Evolutionary conservation across 2,329 filamentous ascomycete genomes (phyloP), one percentile per base, ranked within the genome.

Genomic region (Aspergillus ochraceoroseus): DNA sequence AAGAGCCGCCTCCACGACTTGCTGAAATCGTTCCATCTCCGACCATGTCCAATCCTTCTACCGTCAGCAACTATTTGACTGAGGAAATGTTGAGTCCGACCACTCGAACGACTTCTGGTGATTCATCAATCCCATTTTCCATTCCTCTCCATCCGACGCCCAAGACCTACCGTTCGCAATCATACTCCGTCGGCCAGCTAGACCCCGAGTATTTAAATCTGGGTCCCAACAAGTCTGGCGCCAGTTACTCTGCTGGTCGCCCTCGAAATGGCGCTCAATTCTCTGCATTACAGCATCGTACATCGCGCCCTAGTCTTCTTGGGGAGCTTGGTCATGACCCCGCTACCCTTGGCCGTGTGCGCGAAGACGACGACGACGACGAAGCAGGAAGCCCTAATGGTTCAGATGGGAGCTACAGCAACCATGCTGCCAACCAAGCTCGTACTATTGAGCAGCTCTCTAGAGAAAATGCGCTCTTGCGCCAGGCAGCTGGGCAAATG

Each of bases 91-190:
- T 82, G 73, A 52, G 80, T 49, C 70, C 61, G 29, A 65, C 68
- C 8, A 59, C 66, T 42, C 62, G 64, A 44, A 61, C 68, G 37
- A 59, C 67, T 44, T 55, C 68, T 43, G 68, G 66, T 20, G 75
- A 90, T 48, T 65, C 71, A 6, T 59, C 70, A 5, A 85, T 94
- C 38, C 86, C 87, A 1, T 94, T 94, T 56, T 77, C 85, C 5
- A 94, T 94, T 51, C 88, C 88, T 3, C 73, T 94, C 13, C 86
- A 94, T 48, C 88, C 90, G 1, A 92, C 87, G 0, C 86, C 86
- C 1, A 96, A 96, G 65, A 88, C 87, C 1, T 92, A 94, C 55
- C 82, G 92, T 29, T 98, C 92, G 4, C 87, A 95, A 64, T 96
- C 92, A 3, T 96, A 96, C 64, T 96, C 90, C 0, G 90, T 94